Conservation (phyloP, 495 filamentous ascomycete species). For the Bombardia bombarda region DNA sequence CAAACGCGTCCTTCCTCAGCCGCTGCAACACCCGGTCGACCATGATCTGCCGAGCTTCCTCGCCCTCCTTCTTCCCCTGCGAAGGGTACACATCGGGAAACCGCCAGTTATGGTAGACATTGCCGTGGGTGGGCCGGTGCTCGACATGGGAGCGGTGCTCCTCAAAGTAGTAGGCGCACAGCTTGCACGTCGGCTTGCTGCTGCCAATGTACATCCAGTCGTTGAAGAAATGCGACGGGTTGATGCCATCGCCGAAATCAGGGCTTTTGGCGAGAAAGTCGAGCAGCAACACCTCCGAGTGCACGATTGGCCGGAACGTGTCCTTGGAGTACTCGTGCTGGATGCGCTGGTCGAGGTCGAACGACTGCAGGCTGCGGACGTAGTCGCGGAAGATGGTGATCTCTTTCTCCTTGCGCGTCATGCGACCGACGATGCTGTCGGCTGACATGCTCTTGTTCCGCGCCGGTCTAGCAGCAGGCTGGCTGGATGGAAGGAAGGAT, state of each 20-base stretch:
- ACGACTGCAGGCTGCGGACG: neutral
- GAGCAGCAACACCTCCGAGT: constrained; percentile 11
- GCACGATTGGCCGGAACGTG: constrained; percentile 1
- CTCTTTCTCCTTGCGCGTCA: neutral
- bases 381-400: neutral
- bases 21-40: neutral
- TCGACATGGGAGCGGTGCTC: constrained; percentile 3
- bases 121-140: constrained; percentile 9
- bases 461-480: neutral
- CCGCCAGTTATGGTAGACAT: constrained; percentile 18
- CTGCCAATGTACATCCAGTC: constrained; percentile 17
- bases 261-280: neutral
- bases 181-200: constrained; percentile 21
- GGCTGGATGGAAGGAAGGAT: neutral
- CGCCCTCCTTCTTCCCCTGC: neutral
- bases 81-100: constrained; percentile 8
- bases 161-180: constrained; percentile 19
- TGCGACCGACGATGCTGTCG: constrained; percentile 1
- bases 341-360: constrained; percentile 1
- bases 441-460: neutral
- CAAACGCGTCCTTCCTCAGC: neutral
- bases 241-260: neutral
- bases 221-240: constrained; percentile 13
- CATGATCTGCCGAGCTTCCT: neutral
- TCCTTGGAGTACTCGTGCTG: neutral